These are phyloP conservation scores for Podaxis pistillaris DNA, from an alignment of 768 basidiomycete genomes.

Conservation along the genomic window DNA sequence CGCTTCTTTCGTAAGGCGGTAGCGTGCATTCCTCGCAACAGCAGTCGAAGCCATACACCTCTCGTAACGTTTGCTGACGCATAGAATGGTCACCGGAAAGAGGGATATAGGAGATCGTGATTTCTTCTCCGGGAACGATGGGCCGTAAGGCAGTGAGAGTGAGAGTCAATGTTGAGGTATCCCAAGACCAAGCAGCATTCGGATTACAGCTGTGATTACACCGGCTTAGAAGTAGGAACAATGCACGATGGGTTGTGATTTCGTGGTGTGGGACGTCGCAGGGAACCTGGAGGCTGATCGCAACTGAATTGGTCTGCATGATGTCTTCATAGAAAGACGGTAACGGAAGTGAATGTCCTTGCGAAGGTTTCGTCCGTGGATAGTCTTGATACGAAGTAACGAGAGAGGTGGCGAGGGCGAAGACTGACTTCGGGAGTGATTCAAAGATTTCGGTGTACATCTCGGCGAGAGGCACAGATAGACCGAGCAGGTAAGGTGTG, in stretches of 20 bases:
- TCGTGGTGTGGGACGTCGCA: constrained; percentile 13
- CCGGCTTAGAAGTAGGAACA: constrained; percentile 40
- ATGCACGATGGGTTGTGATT: constrained; percentile 35
- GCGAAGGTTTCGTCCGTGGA: constrained; percentile 26
- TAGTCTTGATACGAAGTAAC: constrained; percentile 12
- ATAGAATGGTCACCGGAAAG: constrained; percentile 31
- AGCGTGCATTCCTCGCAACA: constrained; percentile 35
- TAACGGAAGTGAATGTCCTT: constrained; percentile 26
- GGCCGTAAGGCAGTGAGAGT: constrained; percentile 40
- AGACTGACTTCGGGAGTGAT: constrained; percentile 22
- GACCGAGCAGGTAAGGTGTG: constrained; percentile 24
- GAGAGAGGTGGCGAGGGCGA: constrained; percentile 6
- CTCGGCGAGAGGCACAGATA: constrained; percentile 25
- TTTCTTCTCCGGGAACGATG: constrained; percentile 41
- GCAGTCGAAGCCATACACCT: constrained; percentile 41
- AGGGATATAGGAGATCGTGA: constrained; percentile 43
- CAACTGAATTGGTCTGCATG: constrained; percentile 41
- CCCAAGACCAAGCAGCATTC: constrained; percentile 43
- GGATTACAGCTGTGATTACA: constrained; percentile 49
- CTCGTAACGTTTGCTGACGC: constrained; percentile 32
- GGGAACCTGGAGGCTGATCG: constrained; percentile 30
- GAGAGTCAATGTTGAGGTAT: constrained; percentile 33
- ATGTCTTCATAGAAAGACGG: constrained; percentile 37
- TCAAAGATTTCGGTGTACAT: constrained; percentile 27
- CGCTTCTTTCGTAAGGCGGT: neutral